Evolutionary conservation across 139 green algal species (phyloP).

Genomic region (Nannochloris sp.): DNA sequence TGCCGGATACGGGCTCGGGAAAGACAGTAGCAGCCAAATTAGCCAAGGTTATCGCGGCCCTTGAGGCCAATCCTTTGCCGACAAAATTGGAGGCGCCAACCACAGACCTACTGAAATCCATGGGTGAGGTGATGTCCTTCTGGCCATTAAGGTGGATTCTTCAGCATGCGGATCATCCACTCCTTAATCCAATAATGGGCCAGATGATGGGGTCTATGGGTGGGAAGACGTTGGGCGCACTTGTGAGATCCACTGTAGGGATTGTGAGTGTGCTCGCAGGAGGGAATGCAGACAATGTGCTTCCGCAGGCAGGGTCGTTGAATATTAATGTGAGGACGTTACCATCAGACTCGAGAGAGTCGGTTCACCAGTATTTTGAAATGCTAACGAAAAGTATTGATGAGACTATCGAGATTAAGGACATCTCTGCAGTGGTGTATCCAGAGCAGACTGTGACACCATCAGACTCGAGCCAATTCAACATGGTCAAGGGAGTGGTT

Average conservation of each 20-base stretch:
- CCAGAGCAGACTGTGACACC: slow-evolving; percentile 26
- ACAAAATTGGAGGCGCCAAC: slow-evolving; percentile 31
- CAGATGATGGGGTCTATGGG: slow-evolving; percentile 1
- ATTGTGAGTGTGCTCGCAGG: slow-evolving; percentile 22
- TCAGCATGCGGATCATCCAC: slow-evolving; percentile 7
- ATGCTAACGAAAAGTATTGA: slow-evolving; percentile 8
- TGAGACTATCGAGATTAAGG: neutral
- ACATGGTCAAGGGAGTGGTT: slow-evolving; percentile 28
- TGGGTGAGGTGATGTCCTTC: slow-evolving; percentile 19
- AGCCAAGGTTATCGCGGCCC: slow-evolving; percentile 15
- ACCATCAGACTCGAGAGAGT: slow-evolving; percentile 22
- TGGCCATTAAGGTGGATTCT: slow-evolving; percentile 9
- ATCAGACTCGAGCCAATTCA: slow-evolving; percentile 26
- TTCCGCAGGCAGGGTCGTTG: slow-evolving; percentile 34
- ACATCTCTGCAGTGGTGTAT: neutral
- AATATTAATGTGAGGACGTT: slow-evolving; percentile 52
- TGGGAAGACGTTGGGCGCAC: slow-evolving; percentile 8
- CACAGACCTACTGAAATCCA: slow-evolving; percentile 38
- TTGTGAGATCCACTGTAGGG: slow-evolving; percentile 39
- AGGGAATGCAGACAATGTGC: slow-evolving; percentile 48
- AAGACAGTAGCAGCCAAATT: slow-evolving; percentile 29
- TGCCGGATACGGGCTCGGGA: slow-evolving; percentile 42
- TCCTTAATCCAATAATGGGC: slow-evolving; percentile 21
- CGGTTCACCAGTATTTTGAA: slow-evolving; percentile 13
- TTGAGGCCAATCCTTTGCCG: slow-evolving; percentile 23